A percentile compares a stretch with the other conserved stretches of the same genome.
phyloP scores from a whole-genome alignment of 2,329 filamentous ascomycete genomes.

The Xylariaceae sp. region DNA sequence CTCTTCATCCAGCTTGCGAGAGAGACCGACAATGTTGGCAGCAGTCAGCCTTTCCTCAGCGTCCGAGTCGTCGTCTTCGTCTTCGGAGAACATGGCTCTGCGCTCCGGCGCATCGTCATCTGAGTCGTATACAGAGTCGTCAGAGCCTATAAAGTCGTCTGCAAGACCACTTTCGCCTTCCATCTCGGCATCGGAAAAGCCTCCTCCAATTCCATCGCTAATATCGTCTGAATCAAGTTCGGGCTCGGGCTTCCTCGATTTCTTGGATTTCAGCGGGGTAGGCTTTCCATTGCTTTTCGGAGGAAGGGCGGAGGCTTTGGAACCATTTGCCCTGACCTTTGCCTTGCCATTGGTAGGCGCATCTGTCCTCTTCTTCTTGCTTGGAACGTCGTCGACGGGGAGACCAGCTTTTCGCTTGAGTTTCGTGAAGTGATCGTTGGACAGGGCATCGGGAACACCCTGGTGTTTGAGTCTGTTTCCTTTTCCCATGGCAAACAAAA shows the following conservation, averaged over 20 bases:
- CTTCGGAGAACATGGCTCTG: constrained; percentile 85
- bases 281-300: constrained; percentile 34
- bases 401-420: constrained; percentile 80
- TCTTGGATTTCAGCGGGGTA: constrained; percentile 33
- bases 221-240: constrained; percentile 44
- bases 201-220: constrained; percentile 42
- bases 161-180: constrained; percentile 39
- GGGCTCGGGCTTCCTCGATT: constrained; percentile 35
- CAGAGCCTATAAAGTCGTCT: constrained; percentile 59
- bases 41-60: constrained; percentile 87
- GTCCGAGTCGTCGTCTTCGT: constrained; percentile 77
- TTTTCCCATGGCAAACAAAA: constrained; percentile 65
- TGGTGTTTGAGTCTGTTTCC: constrained; percentile 86
- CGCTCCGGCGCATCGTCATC: constrained; percentile 54
- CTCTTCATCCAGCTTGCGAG: constrained; percentile 76
- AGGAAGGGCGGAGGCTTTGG: constrained; percentile 31
- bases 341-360: constrained; percentile 26
- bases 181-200: constrained; percentile 37
- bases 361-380: constrained; percentile 58
- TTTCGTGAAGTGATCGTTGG: constrained; percentile 73
- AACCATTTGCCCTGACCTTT: constrained; percentile 31
- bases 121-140: constrained; percentile 66
- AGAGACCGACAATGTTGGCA: constrained; percentile 91
- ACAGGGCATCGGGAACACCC: constrained; percentile 76
- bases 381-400: constrained; percentile 54